Evolutionary conservation across 768 basidiomycete species (phyloP).

Genomic region (Kwoniella pini): DNA sequence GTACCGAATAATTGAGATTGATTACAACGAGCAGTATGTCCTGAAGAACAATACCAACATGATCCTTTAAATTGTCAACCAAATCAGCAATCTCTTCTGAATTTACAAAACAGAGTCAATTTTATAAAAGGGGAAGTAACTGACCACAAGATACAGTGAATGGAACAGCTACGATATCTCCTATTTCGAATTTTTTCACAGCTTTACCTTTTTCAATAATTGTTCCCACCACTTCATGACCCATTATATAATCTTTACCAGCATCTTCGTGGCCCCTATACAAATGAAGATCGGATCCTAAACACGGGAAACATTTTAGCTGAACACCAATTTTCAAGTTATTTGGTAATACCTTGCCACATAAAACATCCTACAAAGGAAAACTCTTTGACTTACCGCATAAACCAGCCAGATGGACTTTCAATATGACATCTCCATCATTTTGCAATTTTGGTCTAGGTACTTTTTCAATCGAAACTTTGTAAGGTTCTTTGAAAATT

Average conservation of each 20-base stretch:
- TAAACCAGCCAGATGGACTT: constrained; percentile 37
- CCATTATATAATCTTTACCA: constrained; percentile 34
- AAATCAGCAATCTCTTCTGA: no score
- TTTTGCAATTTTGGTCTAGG: constrained; percentile 32
- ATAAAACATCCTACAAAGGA: no score
- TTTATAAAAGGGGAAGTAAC: not conserved
- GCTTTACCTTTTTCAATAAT: constrained; percentile 39
- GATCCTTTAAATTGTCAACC: constrained; percentile 15
- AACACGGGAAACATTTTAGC: not conserved
- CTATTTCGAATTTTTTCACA: constrained; percentile 50
- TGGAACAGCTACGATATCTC: constrained; percentile 53
- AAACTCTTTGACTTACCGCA: constrained; percentile 34
- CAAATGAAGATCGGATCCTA: constrained; percentile 44
- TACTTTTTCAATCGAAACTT: constrained; percentile 25
- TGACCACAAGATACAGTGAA: constrained; percentile 48
- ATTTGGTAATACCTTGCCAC: no score
- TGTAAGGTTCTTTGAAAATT: constrained; percentile 26
- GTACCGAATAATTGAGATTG: constrained; percentile 36
- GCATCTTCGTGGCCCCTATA: constrained; percentile 36
- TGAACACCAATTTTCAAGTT: not conserved
- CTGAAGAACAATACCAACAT: constrained; percentile 49
- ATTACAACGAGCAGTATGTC: constrained; percentile 44
- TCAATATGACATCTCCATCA: constrained; percentile 39
- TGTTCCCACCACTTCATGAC: constrained; percentile 45
- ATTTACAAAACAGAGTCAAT: not conserved